A percentile compares a stretch with the other conserved stretches of the same genome.
Evolutionary conservation across 2,329 filamentous ascomycete genomes (phyloP).

Genomic region (Sordariomycetes sp.): DNA sequence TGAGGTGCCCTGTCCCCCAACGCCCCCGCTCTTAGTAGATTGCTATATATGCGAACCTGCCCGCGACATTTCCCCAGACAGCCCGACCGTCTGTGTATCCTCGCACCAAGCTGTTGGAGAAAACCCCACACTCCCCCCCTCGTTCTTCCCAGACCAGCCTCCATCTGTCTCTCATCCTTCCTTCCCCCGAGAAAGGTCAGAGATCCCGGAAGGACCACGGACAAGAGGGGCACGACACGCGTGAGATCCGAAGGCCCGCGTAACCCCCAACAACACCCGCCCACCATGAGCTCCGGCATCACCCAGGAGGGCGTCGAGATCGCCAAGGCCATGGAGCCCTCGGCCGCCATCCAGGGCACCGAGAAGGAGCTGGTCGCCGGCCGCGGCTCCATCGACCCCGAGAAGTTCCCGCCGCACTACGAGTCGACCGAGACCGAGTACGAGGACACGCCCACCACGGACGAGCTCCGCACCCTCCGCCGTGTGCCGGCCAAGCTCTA

Average conservation of each 20-base stretch:
- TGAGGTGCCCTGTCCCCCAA: not conserved
- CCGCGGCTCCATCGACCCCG: slow-evolving; percentile 17
- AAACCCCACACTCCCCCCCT: not conserved
- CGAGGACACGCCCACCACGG: slow-evolving; percentile 41
- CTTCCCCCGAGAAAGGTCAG: not conserved
- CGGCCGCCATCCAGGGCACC: slow-evolving; percentile 10
- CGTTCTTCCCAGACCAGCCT: not conserved
- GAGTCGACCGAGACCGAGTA: slow-evolving; percentile 17
- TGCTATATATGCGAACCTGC: not conserved
- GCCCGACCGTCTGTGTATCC: not conserved
- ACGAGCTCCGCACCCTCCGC: slow-evolving; percentile 50
- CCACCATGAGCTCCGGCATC: slow-evolving; percentile 10
- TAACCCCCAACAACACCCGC: not conserved
- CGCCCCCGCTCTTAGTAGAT: not conserved
- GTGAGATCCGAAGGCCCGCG: not conserved
- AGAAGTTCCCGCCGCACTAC: slow-evolving; percentile 12
- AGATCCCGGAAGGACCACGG: not conserved
- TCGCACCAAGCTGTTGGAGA: not conserved
- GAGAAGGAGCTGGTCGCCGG: slow-evolving; percentile 8
- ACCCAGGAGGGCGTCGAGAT: slow-evolving; percentile 10
- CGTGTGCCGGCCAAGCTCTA: slow-evolving; percentile 55
- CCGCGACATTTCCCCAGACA: not conserved
- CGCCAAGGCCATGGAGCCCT: slow-evolving; percentile 11
- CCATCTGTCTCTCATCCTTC: not conserved
- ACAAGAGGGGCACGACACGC: not conserved